These are phyloP conservation scores for Cadophora sp. DNA, from an alignment of 2,329 filamentous ascomycete genomes.

Conservation along the genomic window DNA sequence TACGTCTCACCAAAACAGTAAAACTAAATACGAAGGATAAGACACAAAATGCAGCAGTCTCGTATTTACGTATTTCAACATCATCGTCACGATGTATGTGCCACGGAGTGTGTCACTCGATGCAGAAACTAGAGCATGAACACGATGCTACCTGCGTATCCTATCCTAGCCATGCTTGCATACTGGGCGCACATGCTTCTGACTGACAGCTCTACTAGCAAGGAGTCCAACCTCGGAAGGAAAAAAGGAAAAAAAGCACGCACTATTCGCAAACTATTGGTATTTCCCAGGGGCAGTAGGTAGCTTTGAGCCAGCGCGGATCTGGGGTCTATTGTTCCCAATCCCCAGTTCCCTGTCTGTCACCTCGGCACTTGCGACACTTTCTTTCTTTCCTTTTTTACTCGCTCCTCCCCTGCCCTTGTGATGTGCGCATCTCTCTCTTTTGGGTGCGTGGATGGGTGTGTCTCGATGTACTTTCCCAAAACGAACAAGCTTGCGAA, in stretches of 20 bases:
- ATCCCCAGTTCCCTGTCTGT: neutral
- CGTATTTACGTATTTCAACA: neutral
- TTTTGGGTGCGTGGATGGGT: neutral
- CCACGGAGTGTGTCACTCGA: neutral
- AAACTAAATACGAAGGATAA: too few relatives aligned
- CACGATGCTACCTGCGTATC: neutral
- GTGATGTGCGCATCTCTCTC: too few relatives aligned
- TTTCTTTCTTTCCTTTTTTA: neutral
- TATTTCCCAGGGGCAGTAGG: neutral
- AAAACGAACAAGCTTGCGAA: constrained; percentile 14
- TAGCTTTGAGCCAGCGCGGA: neutral
- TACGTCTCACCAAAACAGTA: too few relatives aligned
- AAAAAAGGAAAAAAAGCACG: constrained; percentile 8
- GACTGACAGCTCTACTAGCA: constrained; percentile 15
- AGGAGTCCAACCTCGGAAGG: constrained; percentile 1
- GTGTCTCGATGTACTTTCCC: neutral
- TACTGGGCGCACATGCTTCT: neutral
- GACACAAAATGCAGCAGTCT: too few relatives aligned
- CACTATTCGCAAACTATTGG: constrained; percentile 6
- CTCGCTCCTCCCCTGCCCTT: neutral
- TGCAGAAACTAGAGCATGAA: neutral
- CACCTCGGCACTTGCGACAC: constrained; percentile 4
- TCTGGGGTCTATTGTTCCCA: neutral
- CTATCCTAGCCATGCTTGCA: too few relatives aligned
- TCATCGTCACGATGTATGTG: neutral